Evolutionary conservation across 495 filamentous ascomycete genomes (phyloP).

Genomic region (Aspergillus egyptiacus): DNA sequence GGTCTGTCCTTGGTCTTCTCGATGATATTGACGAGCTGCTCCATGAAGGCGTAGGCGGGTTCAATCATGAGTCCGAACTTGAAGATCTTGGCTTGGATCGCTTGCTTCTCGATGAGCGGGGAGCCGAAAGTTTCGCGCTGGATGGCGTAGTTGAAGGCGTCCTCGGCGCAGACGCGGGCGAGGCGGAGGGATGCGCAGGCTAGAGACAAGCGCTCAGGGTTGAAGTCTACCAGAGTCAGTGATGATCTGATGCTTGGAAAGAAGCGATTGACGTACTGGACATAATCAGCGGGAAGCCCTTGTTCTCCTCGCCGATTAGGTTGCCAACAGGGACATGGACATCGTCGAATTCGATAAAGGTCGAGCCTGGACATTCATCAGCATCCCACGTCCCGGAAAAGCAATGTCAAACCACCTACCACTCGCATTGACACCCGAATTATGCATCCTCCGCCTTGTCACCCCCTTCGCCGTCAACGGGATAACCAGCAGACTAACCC

Average conservation of each 20-base stretch:
- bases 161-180: slow-evolving; percentile 44
- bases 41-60: slow-evolving; percentile 44
- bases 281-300: slow-evolving; percentile 47
- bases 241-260: neutral
- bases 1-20: slow-evolving; percentile 33
- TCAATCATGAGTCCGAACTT: slow-evolving; percentile 47
- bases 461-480: slow-evolving; percentile 43
- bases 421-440: slow-evolving; percentile 54
- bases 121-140: slow-evolving; percentile 46
- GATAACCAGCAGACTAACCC: slow-evolving; percentile 49
- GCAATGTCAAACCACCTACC: slow-evolving; percentile 17
- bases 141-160: slow-evolving; percentile 44
- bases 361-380: slow-evolving; percentile 28
- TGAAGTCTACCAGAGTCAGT: slow-evolving; percentile 32
- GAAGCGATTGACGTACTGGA: slow-evolving; percentile 28
- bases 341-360: slow-evolving; percentile 45
- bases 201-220: slow-evolving; percentile 40
- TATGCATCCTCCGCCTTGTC: slow-evolving; percentile 66
- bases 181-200: slow-evolving; percentile 38
- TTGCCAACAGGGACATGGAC: slow-evolving; percentile 41
- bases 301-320: slow-evolving; percentile 41
- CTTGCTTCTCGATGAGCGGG: slow-evolving; percentile 40
- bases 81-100: slow-evolving; percentile 45
- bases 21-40: slow-evolving; percentile 43
- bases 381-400: neutral